Base-by-base conservation (phyloP, 169 alveolate species). In the Cryptosporidium sp. region DNA sequence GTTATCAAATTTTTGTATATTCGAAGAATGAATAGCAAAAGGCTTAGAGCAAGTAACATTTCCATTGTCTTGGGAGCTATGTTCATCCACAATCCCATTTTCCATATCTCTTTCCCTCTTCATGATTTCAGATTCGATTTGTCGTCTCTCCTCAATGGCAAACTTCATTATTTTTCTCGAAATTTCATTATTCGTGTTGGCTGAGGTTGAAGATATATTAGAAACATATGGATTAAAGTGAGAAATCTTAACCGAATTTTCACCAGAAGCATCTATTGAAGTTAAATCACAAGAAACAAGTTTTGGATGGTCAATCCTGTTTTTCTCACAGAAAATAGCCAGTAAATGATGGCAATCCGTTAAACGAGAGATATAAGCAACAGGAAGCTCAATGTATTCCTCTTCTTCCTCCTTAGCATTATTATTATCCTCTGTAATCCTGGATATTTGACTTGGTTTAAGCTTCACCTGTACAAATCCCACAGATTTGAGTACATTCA, bases 221-320 rank as follows among this genome's bases (percentile, higher is more conserved):
- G 89, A 59, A 26, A 80, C 50, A 50, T 80, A 80, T 41, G 89
- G 89, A 62, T 80, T 80, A 48, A 80, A 80, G 26, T 80, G 55
- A 23, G 61, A 23, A 59, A 58, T 31, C 86, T 33, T 73, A 26
- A 73, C 41, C 12, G 71, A 73, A 50, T 31, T 26, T 41, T 50
- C 45, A 23, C 39, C 37, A 21, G 58, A 43, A 6, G 10, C 35
- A 35, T 73, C 70, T 0, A 21, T 33, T 51, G 70, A 21, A 35
- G 29, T 23, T 14, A 6, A 41, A 59, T 73, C 86, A 73, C 43
- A 37, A 43, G 89, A 43, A 26, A 65, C 31, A 8, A 80, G 43
- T 29, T 65, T 37, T 43, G 89, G 89, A 33, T 31, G 7, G 8
- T 59, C 73, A 14, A 80, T 62, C 23, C 29, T 65, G 70, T 62